These are phyloP conservation scores for Vitis rupestris DNA, from an alignment of 164 flowering plant species.

Conservation along the genomic window DNA sequence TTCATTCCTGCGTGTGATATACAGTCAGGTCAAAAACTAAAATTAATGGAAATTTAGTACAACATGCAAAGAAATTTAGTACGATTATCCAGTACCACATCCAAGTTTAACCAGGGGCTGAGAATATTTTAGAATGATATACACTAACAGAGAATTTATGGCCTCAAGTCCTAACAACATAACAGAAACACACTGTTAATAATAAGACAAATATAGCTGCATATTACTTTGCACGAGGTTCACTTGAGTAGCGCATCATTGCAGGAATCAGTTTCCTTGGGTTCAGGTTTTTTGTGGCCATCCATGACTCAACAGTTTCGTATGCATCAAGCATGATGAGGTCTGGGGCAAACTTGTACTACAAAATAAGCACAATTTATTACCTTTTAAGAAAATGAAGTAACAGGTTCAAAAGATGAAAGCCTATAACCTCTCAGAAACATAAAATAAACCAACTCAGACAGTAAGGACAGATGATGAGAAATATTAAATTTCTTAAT, in stretches of 20 bases:
- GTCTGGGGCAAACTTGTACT: slow-evolving; percentile 99
- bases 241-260: slow-evolving; percentile 99
- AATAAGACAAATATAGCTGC: not conserved
- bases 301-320: slow-evolving; percentile 99
- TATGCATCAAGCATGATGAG: slow-evolving; percentile 99
- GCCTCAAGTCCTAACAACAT: no score
- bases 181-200: no score
- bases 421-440: not conserved
- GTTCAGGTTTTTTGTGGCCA: slow-evolving; percentile 73
- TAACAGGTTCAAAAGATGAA: not conserved
- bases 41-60: not conserved
- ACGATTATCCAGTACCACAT: no score
- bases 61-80: not conserved
- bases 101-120: no score
- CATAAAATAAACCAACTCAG: not conserved
- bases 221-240: slow-evolving; percentile 97
- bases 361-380: slow-evolving; percentile 27
- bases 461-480: slow-evolving; percentile 1
- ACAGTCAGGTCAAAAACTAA: not conserved
- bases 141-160: no score
- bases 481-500: not conserved
- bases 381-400: not conserved
- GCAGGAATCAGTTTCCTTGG: slow-evolving; percentile 98
- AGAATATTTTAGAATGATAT: no score
- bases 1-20: slow-evolving; percentile 74